Base-by-base conservation (phyloP, 1,284 basidiomycete species). In the Rhodotorula sp. region DNA sequence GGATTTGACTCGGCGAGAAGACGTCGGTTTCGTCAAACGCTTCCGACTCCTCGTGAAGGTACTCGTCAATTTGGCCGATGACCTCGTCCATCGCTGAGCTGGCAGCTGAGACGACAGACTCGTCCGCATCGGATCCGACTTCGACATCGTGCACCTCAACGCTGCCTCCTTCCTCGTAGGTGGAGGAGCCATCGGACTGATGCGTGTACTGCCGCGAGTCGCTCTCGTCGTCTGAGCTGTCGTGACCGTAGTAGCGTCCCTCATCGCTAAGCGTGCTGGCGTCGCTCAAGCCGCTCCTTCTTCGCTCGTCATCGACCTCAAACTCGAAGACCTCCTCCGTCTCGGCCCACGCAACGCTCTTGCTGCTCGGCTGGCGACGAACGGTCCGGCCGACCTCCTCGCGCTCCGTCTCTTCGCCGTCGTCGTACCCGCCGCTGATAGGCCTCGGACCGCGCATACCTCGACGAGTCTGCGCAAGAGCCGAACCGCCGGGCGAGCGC, bases 301-400 rank as follows among this genome's bases (percentile, higher is more conserved):
- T 26, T 18, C 64, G n/a, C 50, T 71, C 72, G 40, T 67, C 67
- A 51, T 73, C 71, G 46, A 71, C 69, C 51, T 75, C 74, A 28
- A 71, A 75, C 62, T 73, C 74, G 26, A 75, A 62, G n/a, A 75
- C 74, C 54, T 75, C 71, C 51, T 75, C 74, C 57, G 72, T 75
- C 64, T 67, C 71, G 44, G 74, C 74, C 74, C 74, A 75, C 11
- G 71, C 71, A 28, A 75, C 74, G 48, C 69, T 75, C 67, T 75
- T 75, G 63, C 60, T 64, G 52, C 63, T 69, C 52, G 73, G 64
- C 62, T 75, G 68, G 1, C 71, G 47, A 13, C 70, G 50, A n/a
- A 75, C 52, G 4, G 61, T 47, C 8, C 68, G 65, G 47, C 57
- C 37, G 20, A 28, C 8, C 34, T 67, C 57, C 26, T 70, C 62